phyloP scores from a whole-genome alignment of 2,329 filamentous ascomycete genomes.

The Hortaea sp. region DNA sequence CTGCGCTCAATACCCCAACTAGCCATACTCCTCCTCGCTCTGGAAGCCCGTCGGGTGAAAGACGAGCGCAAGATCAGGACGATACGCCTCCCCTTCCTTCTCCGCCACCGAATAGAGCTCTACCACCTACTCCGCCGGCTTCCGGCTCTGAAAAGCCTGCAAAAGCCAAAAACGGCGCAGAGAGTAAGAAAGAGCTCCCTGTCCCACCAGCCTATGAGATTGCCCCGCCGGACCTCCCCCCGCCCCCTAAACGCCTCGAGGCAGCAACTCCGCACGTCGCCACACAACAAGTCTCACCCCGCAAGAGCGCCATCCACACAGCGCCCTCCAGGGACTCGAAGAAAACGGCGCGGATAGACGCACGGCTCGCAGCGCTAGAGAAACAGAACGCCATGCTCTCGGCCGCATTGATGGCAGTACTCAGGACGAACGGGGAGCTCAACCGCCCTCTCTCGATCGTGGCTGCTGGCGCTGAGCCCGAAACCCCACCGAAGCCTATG shows the following conservation, averaged over 20 bases:
- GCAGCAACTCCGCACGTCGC: conserved; percentile 11
- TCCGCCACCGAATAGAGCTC: conserved; percentile 22
- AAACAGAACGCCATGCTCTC: conserved; percentile 30
- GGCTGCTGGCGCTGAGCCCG: conserved; percentile 2
- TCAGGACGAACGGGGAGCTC: conserved; percentile 26
- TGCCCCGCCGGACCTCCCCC: conserved; percentile 9
- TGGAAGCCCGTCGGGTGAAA: conserved; percentile 3
- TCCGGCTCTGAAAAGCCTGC: conserved; percentile 18
- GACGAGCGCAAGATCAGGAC: conserved; percentile 12
- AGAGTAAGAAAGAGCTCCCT: conserved; percentile 15
- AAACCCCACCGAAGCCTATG: conserved; percentile 10
- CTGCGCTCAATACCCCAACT: conserved; percentile 1
- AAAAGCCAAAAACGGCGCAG: conserved; percentile 7
- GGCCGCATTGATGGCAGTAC: conserved; percentile 31
- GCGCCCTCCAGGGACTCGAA: conserved; percentile 1
- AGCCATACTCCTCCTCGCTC: conserved; percentile 5
- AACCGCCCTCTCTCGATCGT: conserved; percentile 20
- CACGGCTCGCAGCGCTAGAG: conserved; percentile 29
- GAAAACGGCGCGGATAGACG: conserved; percentile 14
- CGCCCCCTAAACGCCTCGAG: conserved; percentile 8
- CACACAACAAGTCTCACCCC: conserved; percentile 7
- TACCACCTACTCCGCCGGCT: conserved; percentile 25
- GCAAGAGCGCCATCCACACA: background rate
- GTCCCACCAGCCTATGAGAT: conserved; percentile 14
- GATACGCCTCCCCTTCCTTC: conserved; percentile 22